Base-by-base conservation (phyloP, 495 filamentous ascomycete genomes). In the Xylona heveae region DNA sequence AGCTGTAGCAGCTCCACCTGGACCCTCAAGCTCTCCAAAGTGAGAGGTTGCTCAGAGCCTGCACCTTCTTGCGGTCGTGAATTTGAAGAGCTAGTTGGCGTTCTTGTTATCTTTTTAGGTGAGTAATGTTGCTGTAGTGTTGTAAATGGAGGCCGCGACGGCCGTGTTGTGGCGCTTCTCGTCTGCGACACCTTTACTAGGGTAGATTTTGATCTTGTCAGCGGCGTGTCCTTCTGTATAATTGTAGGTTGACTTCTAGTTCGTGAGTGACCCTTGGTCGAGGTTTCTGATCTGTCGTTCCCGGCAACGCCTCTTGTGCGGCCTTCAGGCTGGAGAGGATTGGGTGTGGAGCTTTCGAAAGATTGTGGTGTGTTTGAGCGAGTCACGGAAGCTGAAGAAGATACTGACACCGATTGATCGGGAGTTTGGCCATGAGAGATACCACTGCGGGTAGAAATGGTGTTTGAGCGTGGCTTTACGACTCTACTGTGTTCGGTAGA, bases 1-100 rank as follows among this genome's bases (percentile, higher is more conserved):
- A 84, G 52, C 43, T 81, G 76, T 15, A 82, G 53, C 14, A 88
- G 58, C 42, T 83, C 74, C 0, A 71, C 68, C 43, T 82, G 77
- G 19, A 79, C 43, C 14, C 63, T 57, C 24, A 63, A 57, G 4
- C 62, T 64, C 43, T 78, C 73, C 30, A 68, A 64, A 1, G 68
- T 62, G 32, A 64, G 19, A 55, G 48, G 41, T 61, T 68, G 42
- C 55, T 61, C 6, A 57, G 58, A 5, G 52, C 56, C 18, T 19
- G 15, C n/a, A n/a, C 18, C 23, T 31, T 17, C 30, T 10, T 6
- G 7, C 8, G 12, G n/a, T 14, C 10, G 6, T 17, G 42, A 30
- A 22, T 16, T 60, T 48, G 48, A 62, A 24, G 50, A 51, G 19
- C 57, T 51, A 0, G 66, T 68, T 12, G 69, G 54, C 2, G 68